Evolutionary conservation across 805 yeast species (phyloP).

Genomic region (Wickerhamiella azymoides): DNA sequence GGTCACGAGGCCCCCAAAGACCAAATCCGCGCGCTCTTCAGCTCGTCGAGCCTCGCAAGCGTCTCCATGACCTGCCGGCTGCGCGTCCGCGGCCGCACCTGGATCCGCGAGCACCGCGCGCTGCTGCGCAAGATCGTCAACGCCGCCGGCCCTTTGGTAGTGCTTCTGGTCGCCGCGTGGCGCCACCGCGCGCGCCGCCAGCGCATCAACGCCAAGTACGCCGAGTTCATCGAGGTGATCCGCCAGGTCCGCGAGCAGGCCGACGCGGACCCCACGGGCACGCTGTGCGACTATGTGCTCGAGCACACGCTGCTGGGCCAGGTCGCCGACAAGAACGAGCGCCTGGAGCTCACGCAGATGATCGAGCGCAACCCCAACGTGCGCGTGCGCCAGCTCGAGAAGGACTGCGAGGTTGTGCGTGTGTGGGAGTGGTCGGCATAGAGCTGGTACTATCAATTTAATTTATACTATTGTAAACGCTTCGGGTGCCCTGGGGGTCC

Average conservation of each 20-base stretch:
- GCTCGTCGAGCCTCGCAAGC: constrained; percentile 13
- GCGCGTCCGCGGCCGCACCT: constrained; percentile 9
- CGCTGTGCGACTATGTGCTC: constrained; percentile 11
- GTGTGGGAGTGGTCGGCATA: constrained; percentile 65
- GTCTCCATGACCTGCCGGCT: constrained; percentile 14
- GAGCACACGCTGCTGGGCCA: constrained; percentile 11
- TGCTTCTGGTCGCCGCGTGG: background rate
- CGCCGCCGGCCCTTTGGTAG: background rate
- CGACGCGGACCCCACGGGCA: constrained; percentile 13
- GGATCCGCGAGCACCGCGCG: constrained; percentile 12
- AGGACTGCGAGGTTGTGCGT: constrained; percentile 75
- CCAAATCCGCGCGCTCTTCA: constrained; percentile 3
- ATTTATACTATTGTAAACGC: no score
- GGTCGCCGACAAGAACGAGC: constrained; percentile 25
- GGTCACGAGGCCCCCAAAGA: constrained; percentile 7
- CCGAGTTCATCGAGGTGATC: constrained; percentile 8
- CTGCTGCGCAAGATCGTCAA: background rate
- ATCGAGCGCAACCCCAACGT: constrained; percentile 59
- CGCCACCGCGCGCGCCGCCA: background rate
- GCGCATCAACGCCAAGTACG: constrained; percentile 6
- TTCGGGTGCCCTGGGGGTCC: no score
- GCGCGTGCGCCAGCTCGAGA: constrained; percentile 47
- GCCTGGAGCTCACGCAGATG: constrained; percentile 42
- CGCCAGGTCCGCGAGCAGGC: constrained; percentile 13
- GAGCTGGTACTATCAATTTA: background rate